Evolutionary conservation across 164 flowering plant species (phyloP).

Genomic region (Sextonia rubra): DNA sequence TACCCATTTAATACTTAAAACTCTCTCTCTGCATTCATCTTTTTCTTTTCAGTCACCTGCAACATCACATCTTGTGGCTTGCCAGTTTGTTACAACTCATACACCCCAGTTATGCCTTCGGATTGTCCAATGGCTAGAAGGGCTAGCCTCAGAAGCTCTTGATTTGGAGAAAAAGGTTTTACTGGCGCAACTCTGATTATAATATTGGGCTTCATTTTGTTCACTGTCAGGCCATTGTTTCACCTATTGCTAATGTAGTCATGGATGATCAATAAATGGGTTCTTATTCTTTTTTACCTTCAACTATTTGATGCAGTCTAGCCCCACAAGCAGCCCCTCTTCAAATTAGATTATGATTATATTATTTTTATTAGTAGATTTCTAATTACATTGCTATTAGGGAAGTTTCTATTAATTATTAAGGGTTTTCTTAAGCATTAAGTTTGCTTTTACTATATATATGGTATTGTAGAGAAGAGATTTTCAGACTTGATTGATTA

Average conservation of each 20-base stretch:
- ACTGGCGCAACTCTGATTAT: neutral
- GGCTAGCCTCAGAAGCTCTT: constrained; percentile 83
- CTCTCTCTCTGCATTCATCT: neutral
- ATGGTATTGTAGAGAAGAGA: too few relatives aligned
- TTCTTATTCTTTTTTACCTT: neutral
- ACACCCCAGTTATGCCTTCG: constrained; percentile 93
- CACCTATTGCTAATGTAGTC: neutral
- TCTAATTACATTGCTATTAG: too few relatives aligned
- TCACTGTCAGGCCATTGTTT: neutral
- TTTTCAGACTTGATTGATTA: too few relatives aligned
- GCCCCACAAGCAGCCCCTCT: too few relatives aligned
- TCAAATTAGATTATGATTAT: too few relatives aligned
- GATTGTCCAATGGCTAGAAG: constrained; percentile 98
- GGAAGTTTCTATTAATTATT: too few relatives aligned
- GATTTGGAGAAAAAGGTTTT: constrained; percentile 86
- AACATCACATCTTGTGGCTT: constrained; percentile 89
- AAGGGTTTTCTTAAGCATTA: too few relatives aligned
- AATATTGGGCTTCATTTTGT: neutral
- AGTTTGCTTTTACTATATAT: too few relatives aligned
- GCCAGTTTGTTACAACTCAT: constrained; percentile 74
- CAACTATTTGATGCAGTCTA: too few relatives aligned
- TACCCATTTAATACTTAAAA: neutral
- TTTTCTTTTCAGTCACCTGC: constrained; percentile 62
- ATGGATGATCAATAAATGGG: neutral
- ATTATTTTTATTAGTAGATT: too few relatives aligned